Conservation (phyloP, 164 flowering plant genomes). For the Saururus chinensis region DNA sequence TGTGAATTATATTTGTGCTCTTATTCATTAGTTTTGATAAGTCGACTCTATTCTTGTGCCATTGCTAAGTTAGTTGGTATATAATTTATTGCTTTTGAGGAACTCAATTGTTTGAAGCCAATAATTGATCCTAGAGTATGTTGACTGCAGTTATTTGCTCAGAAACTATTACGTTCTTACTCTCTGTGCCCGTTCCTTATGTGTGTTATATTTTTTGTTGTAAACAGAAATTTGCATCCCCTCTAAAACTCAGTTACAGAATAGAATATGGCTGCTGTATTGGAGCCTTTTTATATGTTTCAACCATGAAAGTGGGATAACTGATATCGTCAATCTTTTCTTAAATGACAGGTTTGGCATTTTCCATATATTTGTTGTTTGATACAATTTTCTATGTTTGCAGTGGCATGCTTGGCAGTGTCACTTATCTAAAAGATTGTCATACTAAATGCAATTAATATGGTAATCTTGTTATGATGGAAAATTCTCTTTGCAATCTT, state of each 20-base stretch:
- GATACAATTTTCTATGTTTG: too few species aligned
- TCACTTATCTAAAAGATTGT: too few species aligned
- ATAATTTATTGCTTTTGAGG: slow-evolving; percentile 89
- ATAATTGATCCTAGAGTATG: slow-evolving; percentile 83
- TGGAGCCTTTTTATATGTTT: slow-evolving; percentile 98
- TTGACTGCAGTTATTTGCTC: background rate
- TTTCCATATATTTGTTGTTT: too few species aligned
- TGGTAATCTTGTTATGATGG: too few species aligned
- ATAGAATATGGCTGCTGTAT: slow-evolving; percentile 93
- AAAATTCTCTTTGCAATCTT: too few species aligned
- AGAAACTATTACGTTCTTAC: background rate
- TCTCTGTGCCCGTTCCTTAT: slow-evolving; percentile 1
- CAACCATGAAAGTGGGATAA: slow-evolving; percentile 92
- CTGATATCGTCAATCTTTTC: slow-evolving; percentile 80
- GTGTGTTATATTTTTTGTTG: slow-evolving; percentile 11
- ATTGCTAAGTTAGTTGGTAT: too few species aligned
- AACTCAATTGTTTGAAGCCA: slow-evolving; percentile 79
- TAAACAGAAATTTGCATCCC: slow-evolving; percentile 67
- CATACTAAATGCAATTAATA: too few species aligned
- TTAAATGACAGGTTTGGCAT: slow-evolving; percentile 86
- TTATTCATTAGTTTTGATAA: too few species aligned
- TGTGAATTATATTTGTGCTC: too few species aligned
- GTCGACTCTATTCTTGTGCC: too few species aligned
- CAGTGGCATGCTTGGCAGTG: too few species aligned
- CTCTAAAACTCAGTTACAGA: slow-evolving; percentile 80